Evolutionary conservation across 768 basidiomycete genomes (phyloP), one percentile per base, ranked within the genome.

Genomic region (Suillus cothurnatus): DNA sequence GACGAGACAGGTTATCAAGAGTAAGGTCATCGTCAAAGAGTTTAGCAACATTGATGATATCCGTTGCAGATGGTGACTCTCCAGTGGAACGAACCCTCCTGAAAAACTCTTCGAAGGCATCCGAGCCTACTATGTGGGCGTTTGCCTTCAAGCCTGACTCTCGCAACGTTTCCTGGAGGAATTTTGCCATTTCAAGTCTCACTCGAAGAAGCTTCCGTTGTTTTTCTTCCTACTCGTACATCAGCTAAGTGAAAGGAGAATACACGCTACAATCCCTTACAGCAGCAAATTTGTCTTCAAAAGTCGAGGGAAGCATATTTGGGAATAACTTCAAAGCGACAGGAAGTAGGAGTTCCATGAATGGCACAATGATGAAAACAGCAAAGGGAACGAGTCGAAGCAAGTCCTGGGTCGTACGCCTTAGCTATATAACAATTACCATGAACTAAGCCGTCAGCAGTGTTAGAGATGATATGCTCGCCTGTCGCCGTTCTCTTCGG

Each of bases 31-130:
- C 95, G 74, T 99, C 94, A 78, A 99, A 99, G 31, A 99, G 85
- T 72, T 95, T 94, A 63, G 97, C 96, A 34, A 99, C 97, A 72
- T 89, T 93, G 81, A 97, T 88, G 69, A 99, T 86, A 70, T 99
- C 97, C 68, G 86, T 78, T 2, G 90, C 84, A 0, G 95, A 95
- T 17, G 97, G 97, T 1, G 88, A 86, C 82, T 98, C 97, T 57
- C 97, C 97, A 0, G 97, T 99, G 5, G 94, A 93, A 61, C 97
- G 92, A 61, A 94, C 95, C 81, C 99, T 99, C 74, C 94, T 88
- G 90, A 99, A 99, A 81, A 99, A 99, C 77, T 97, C 95, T 75
- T 98, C 98, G 86, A 99, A 99, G 47, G 95, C 93, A 62, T 97
- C 96, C 49, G 87, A 91, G 67, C 94, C 92, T 65, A 98, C 88